Evolutionary conservation across 768 basidiomycete genomes (phyloP).

Genomic region (Suillus brevipes): DNA sequence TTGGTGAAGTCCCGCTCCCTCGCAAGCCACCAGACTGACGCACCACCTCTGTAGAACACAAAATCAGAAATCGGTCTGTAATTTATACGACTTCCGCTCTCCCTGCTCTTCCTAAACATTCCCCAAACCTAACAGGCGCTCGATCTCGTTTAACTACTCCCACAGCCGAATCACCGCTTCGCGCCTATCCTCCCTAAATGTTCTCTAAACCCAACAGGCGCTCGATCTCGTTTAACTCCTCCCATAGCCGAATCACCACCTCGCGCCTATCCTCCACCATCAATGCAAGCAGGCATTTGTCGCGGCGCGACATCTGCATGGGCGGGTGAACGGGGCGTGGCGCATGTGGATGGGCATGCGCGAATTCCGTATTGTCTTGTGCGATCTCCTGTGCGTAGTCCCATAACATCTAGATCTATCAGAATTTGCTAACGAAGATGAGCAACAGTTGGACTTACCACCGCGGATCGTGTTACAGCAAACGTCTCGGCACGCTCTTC

Average conservation of each 20-base stretch:
- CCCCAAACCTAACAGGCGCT: neutral
- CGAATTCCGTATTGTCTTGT: neutral
- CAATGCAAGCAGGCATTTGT: too few species aligned
- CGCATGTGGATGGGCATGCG: neutral
- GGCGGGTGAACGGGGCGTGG: neutral
- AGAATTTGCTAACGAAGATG: neutral
- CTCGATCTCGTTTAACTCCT: too few species aligned
- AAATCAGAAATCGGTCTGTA: too few species aligned
- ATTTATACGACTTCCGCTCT: too few species aligned
- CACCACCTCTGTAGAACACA: too few species aligned
- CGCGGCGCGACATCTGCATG: too few species aligned
- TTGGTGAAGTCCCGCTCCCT: neutral
- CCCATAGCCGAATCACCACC: too few species aligned
- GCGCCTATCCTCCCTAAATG: neutral
- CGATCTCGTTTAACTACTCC: neutral
- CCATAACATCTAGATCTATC: neutral
- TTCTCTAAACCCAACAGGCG: too few species aligned
- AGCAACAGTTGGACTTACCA: too few species aligned
- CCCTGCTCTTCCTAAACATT: neutral
- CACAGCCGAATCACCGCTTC: neutral
- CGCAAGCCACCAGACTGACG: neutral
- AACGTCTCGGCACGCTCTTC: too few species aligned
- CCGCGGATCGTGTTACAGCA: too few species aligned
- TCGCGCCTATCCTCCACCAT: too few species aligned
- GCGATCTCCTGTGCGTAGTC: neutral